Evolutionary conservation across 1,284 basidiomycete species (phyloP).

Genomic region (Tetrapyrgos nigripes): DNA sequence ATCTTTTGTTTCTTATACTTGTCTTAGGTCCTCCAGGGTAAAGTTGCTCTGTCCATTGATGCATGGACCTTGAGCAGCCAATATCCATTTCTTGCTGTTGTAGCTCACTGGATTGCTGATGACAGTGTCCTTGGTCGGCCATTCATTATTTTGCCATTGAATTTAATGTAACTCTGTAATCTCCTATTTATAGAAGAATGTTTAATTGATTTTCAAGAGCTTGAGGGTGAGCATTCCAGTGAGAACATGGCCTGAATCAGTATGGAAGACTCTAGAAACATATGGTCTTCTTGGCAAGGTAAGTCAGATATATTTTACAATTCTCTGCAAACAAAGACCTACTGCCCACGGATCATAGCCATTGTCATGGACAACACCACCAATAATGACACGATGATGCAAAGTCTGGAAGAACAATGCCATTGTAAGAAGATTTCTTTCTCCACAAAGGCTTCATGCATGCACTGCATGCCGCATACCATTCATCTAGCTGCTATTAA

Average conservation of each 20-base stretch:
- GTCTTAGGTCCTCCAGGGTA: not conserved
- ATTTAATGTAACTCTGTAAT: too few relatives aligned
- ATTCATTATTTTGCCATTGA: too few relatives aligned
- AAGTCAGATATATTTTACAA: not conserved
- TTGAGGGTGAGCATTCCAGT: conserved; percentile 36
- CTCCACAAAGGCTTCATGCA: not conserved
- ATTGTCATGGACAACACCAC: conserved; percentile 7
- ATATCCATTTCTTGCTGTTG: conserved; percentile 1
- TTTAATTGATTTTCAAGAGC: conserved; percentile 35
- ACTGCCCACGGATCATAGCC: not conserved
- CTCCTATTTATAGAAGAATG: not conserved
- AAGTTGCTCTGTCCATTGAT: not conserved
- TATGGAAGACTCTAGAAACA: conserved; percentile 32
- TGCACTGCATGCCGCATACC: conserved; percentile 1
- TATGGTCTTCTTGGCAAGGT: conserved; percentile 30
- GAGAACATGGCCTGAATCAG: conserved; percentile 39
- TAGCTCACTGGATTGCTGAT: not conserved
- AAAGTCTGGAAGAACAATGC: not conserved
- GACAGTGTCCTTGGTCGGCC: not conserved
- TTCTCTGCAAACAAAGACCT: not conserved
- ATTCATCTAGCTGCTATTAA: too few relatives aligned
- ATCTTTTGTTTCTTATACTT: not conserved
- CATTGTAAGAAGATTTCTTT: not conserved
- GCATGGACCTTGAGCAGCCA: conserved; percentile 2
- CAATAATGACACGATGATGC: conserved; percentile 10